Percentiles rank a stretch among this genome's conserved stretches.
Evolutionary conservation across 352 stramenopile species (phyloP).

Genomic region (Blastocystis sp.): DNA sequence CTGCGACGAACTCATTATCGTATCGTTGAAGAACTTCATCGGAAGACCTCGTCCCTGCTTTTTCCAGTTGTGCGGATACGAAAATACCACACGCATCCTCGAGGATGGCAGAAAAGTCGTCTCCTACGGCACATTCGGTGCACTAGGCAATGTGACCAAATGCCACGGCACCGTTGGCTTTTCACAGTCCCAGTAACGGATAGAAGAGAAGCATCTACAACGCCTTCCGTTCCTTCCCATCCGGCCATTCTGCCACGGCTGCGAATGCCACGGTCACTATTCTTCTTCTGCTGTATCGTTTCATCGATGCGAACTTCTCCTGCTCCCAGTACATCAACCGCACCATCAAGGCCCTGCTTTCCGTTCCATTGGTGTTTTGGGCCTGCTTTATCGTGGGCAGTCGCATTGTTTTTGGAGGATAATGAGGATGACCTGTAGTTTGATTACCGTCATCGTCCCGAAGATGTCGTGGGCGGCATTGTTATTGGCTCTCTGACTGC

Average conservation of each 20-base stretch:
- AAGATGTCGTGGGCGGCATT: conserved; percentile 61
- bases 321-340: conserved; percentile 42
- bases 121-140: conserved; percentile 45
- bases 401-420: conserved; percentile 1
- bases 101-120: background rate
- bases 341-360: background rate
- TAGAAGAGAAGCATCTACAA: conserved; percentile 43
- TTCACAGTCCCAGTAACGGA: background rate
- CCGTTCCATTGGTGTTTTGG: conserved; percentile 28
- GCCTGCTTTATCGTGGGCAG: conserved; percentile 56
- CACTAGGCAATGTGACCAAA: conserved; percentile 50
- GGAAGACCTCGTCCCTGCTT: conserved; percentile 64
- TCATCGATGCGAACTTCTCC: conserved; percentile 28
- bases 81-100: conserved; percentile 8
- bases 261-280: conserved; percentile 23
- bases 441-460: conserved; percentile 59
- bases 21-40: conserved; percentile 60
- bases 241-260: conserved; percentile 51
- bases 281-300: conserved; percentile 17
- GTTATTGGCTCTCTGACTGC: conserved; percentile 32
- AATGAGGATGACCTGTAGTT: conserved; percentile 1
- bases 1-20: conserved; percentile 37
- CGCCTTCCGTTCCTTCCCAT: conserved; percentile 58
- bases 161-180: conserved; percentile 39
- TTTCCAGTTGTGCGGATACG: conserved; percentile 56